These are phyloP conservation scores for Tolypocladium paradoxum DNA, from an alignment of 2,329 filamentous ascomycete species.

Conservation along the genomic window DNA sequence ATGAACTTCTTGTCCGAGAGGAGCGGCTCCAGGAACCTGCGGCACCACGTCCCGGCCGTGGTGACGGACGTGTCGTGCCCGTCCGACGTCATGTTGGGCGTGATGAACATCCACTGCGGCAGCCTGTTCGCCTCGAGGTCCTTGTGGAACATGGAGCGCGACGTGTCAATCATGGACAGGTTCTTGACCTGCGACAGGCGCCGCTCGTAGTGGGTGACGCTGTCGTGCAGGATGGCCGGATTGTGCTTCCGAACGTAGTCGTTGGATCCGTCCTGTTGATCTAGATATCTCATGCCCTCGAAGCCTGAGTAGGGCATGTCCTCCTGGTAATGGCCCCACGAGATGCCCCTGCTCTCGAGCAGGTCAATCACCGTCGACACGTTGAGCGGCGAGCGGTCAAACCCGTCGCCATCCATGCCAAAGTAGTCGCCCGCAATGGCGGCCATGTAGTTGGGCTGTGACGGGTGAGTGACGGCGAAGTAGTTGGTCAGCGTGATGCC, in stretches of 20 bases:
- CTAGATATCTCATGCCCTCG: constrained; percentile 52
- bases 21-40: constrained; percentile 58
- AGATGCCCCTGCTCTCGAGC: constrained; percentile 52
- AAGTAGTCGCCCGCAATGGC: constrained; percentile 61
- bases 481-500: constrained; percentile 24
- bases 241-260: constrained; percentile 83
- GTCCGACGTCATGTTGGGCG: constrained; percentile 65
- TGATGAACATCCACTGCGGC: constrained; percentile 64
- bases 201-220: constrained; percentile 44
- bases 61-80: constrained; percentile 66
- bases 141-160: constrained; percentile 45
- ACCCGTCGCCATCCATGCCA: constrained; percentile 59
- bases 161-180: constrained; percentile 34
- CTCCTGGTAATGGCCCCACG: constrained; percentile 67
- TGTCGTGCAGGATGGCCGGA: constrained; percentile 53
- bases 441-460: constrained; percentile 67
- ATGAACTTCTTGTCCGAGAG: constrained; percentile 60
- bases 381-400: constrained; percentile 47
- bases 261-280: constrained; percentile 54
- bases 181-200: constrained; percentile 66
- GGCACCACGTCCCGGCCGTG: constrained; percentile 57
- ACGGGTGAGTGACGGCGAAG: constrained; percentile 59
- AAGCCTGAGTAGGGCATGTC: constrained; percentile 67
- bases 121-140: constrained; percentile 54
- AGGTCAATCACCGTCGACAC: constrained; percentile 59